These are phyloP conservation scores for Aspergillus sp. DNA, from an alignment of 2,329 filamentous ascomycete genomes.

Conservation along the genomic window DNA sequence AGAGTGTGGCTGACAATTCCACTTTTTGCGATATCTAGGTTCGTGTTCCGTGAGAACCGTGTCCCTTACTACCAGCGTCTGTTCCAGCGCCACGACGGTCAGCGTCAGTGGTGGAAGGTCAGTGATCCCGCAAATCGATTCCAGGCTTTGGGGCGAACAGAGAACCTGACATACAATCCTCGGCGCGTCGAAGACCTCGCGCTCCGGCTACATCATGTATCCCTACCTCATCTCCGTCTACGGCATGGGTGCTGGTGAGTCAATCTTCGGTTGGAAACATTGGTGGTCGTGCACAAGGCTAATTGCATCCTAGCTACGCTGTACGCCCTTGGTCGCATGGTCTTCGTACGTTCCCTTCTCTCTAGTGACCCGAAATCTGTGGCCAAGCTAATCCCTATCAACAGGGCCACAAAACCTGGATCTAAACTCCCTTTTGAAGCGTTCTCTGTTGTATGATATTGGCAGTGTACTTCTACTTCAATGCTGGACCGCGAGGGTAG, in stretches of 20 bases:
- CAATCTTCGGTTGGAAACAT: neutral
- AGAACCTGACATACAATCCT: slow-evolving; percentile 10
- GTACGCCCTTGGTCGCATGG: slow-evolving; percentile 40
- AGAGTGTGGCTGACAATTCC: slow-evolving; percentile 13
- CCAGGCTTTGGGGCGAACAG: neutral
- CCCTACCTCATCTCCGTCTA: slow-evolving; percentile 53
- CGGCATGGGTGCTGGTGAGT: slow-evolving; percentile 44
- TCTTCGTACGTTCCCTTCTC: slow-evolving; percentile 30
- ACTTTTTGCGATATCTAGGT: slow-evolving; percentile 25
- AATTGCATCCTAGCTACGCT: slow-evolving; percentile 20
- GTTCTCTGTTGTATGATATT: slow-evolving; percentile 8
- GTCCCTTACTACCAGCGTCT: slow-evolving; percentile 62
- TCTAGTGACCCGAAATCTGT: neutral
- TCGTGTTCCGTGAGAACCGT: slow-evolving; percentile 59
- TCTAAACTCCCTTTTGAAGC: slow-evolving; percentile 20
- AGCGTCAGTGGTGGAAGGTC: slow-evolving; percentile 64
- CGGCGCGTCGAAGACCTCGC: slow-evolving; percentile 39
- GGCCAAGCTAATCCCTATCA: slow-evolving; percentile 13
- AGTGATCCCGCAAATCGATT: slow-evolving; percentile 25
- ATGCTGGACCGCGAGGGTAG: slow-evolving; percentile 18
- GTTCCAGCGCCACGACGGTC: slow-evolving; percentile 60
- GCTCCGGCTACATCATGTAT: slow-evolving; percentile 53
- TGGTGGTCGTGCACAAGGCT: slow-evolving; percentile 2
- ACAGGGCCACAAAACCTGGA: slow-evolving; percentile 61
- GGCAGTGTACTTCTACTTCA: slow-evolving; percentile 32